These are phyloP conservation scores for Pestalotiopsis sp. DNA, from an alignment of 2,329 filamentous ascomycete genomes.

Conservation along the genomic window DNA sequence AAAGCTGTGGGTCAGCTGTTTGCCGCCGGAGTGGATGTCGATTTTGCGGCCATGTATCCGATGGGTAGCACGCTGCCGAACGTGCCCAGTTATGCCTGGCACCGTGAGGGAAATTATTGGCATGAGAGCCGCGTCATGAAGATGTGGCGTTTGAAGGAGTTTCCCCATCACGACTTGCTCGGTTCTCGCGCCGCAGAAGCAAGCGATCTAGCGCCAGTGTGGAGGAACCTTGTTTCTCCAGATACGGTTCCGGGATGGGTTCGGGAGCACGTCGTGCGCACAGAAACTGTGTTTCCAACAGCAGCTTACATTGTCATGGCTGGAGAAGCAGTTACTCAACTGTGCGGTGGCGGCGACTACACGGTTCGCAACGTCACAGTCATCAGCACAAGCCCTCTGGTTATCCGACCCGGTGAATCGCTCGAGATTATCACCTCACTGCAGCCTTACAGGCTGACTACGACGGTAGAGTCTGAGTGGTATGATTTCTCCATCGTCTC, in stretches of 20 bases:
- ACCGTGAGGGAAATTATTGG: conserved; percentile 4
- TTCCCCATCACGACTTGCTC: conserved; percentile 10
- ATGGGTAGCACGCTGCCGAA: conserved; percentile 8
- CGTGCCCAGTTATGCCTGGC: conserved; percentile 17
- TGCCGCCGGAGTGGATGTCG: neutral
- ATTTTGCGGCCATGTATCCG: neutral
- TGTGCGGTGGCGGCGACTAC: neutral
- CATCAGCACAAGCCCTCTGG: conserved; percentile 19
- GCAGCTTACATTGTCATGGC: conserved; percentile 19
- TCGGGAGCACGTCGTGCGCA: conserved; percentile 17
- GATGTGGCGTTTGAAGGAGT: conserved; percentile 8
- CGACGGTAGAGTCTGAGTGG: conserved; percentile 24
- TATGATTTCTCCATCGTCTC: conserved; percentile 32
- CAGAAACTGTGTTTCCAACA: conserved; percentile 20
- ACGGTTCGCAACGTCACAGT: conserved; percentile 15
- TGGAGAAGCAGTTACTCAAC: conserved; percentile 15
- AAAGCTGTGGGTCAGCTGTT: conserved; percentile 8
- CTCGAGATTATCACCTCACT: conserved; percentile 28
- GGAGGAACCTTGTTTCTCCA: conserved; percentile 9
- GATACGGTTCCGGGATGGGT: conserved; percentile 16
- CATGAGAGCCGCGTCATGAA: neutral
- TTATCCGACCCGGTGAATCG: conserved; percentile 20
- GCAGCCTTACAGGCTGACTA: conserved; percentile 21
- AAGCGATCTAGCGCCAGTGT: conserved; percentile 3
- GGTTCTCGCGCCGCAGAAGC: conserved; percentile 9